Conservation (phyloP, 1,284 basidiomycete species). For the Cryptococcus amylolentus region DNA sequence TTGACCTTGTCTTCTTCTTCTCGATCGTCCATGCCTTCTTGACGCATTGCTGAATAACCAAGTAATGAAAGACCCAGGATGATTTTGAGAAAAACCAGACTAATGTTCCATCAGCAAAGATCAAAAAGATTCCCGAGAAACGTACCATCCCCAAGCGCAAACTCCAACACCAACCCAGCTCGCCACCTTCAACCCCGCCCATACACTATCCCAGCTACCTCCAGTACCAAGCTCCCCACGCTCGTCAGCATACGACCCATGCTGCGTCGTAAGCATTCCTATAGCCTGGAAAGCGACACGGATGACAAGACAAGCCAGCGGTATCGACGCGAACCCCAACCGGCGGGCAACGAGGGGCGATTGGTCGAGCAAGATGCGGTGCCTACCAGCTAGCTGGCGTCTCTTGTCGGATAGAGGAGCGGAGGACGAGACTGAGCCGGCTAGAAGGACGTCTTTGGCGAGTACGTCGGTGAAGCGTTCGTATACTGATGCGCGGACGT, state of each 20-base stretch:
- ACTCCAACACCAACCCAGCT: constrained; percentile 60
- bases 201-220: constrained; percentile 30
- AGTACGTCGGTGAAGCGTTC: constrained; percentile 94
- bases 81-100: constrained; percentile 78
- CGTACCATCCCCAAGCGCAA: constrained; percentile 76
- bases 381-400: constrained; percentile 13
- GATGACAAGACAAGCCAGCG: constrained; percentile 85
- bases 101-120: constrained; percentile 33
- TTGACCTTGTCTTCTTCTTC: constrained; percentile 69
- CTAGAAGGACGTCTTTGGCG: constrained; percentile 86
- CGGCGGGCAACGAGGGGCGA: constrained; percentile 90
- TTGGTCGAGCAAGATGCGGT: constrained; percentile 79
- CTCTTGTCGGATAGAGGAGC: not conserved
- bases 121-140: constrained; percentile 1
- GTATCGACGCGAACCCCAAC: constrained; percentile 88
- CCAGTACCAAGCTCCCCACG: constrained; percentile 24
- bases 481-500: constrained; percentile 91
- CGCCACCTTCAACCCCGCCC: constrained; percentile 58
- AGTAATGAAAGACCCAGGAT: constrained; percentile 82
- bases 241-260: not conserved
- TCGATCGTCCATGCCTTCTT: constrained; percentile 70
- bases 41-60: constrained; percentile 71
- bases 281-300: constrained; percentile 78
- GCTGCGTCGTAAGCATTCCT: constrained; percentile 57
- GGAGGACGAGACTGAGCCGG: constrained; percentile 52